Percentiles rank a stretch among this genome's conserved stretches.
Evolutionary conservation across 2,329 filamentous ascomycete genomes (phyloP).

Genomic region (Fusarium duplospermum): DNA sequence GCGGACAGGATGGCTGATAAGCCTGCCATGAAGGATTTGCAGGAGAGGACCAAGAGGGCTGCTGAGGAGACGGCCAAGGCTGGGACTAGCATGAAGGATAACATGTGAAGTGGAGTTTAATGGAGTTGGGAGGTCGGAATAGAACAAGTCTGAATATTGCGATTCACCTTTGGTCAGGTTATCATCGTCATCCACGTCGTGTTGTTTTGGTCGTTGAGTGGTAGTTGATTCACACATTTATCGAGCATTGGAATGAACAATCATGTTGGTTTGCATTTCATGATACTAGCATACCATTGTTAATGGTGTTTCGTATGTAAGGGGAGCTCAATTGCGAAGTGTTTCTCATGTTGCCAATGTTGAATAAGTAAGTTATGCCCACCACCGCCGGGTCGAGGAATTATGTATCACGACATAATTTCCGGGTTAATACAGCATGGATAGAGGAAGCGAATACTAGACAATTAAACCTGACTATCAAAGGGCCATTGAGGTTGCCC

Average conservation of each 20-base stretch:
- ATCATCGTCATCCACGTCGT: background rate
- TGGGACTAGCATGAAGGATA: constrained; percentile 61
- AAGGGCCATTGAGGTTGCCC: background rate
- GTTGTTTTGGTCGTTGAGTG: background rate
- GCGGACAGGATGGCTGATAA: constrained; percentile 64
- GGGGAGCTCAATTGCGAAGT: background rate
- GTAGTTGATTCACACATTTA: background rate
- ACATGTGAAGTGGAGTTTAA: constrained; percentile 48
- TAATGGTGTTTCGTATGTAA: background rate
- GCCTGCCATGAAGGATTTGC: constrained; percentile 58
- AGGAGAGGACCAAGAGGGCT: constrained; percentile 68
- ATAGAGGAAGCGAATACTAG: background rate
- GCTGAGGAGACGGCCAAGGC: constrained; percentile 60
- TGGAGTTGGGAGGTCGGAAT: background rate
- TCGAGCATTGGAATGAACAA: background rate
- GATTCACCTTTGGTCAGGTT: background rate
- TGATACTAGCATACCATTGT: background rate
- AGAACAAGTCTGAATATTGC: background rate
- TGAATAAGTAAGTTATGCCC: background rate
- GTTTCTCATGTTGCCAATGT: background rate
- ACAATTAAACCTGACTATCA: background rate
- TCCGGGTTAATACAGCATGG: background rate
- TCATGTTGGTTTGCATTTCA: background rate
- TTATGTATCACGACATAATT: too few species aligned
- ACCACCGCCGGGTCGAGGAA: background rate